These are phyloP conservation scores for Hygrophorus pudorinus DNA, from an alignment of 768 basidiomycete genomes.

Conservation along the genomic window DNA sequence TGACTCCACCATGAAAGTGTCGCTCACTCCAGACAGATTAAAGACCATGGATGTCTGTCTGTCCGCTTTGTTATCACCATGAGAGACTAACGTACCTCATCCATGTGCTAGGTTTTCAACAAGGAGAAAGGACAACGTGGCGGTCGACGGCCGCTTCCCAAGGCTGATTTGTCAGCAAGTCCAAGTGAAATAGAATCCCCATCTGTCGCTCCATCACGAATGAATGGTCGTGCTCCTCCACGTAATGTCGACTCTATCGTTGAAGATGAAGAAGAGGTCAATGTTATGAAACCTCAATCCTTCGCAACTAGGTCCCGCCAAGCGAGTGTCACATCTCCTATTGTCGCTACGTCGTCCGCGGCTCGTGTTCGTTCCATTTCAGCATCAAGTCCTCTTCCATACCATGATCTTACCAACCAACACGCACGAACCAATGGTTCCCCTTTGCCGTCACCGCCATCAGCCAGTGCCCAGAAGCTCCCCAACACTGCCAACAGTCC, in stretches of 20 bases:
- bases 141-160: conserved; percentile 27
- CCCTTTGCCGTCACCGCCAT: conserved; percentile 11
- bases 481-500: neutral
- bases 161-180: conserved; percentile 20
- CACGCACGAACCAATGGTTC: conserved; percentile 14
- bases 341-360: conserved; percentile 20
- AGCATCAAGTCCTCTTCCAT: conserved; percentile 20
- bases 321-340: conserved; percentile 12
- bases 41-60: conserved; percentile 83
- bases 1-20: conserved; percentile 88
- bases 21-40: conserved; percentile 87
- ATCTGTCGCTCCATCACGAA: conserved; percentile 19
- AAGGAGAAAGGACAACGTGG: conserved; percentile 54
- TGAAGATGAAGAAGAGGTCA: conserved; percentile 53
- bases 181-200: conserved; percentile 22
- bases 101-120: conserved; percentile 47
- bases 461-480: conserved; percentile 11
- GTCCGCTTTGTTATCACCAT: conserved; percentile 12
- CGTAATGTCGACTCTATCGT: conserved; percentile 55
- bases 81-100: conserved; percentile 2
- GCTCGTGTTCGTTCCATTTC: conserved; percentile 33
- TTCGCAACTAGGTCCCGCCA: conserved; percentile 20
- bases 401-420: conserved; percentile 18
- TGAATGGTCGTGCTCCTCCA: conserved; percentile 31
- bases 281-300: conserved; percentile 25